Evolutionary conservation across 139 green algal genomes (phyloP).

Genomic region (Tetradesmus lagerheimii): DNA sequence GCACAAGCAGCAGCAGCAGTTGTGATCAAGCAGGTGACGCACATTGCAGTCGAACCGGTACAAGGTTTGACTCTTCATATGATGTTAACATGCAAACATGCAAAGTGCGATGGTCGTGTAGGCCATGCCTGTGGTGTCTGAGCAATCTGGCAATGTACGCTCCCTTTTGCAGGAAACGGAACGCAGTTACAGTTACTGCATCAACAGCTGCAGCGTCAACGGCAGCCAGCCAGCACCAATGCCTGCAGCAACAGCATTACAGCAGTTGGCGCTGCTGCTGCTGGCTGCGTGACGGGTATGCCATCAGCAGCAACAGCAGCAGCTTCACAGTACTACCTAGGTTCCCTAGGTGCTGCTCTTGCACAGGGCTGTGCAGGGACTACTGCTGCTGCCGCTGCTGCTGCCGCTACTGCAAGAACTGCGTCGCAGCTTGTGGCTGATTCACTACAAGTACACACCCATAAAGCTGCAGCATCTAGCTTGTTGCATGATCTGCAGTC

Average conservation of each 20-base stretch:
- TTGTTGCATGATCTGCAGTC: background rate
- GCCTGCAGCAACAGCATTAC: background rate
- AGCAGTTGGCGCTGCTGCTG: background rate
- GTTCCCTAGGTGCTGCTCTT: background rate
- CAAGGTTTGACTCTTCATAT: too few species aligned
- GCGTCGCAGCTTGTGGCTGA: background rate
- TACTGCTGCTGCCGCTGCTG: background rate
- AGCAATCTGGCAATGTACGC: too few species aligned
- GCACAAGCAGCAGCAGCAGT: background rate
- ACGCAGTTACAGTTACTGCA: background rate
- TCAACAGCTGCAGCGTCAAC: background rate
- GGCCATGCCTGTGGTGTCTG: too few species aligned
- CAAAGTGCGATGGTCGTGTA: too few species aligned
- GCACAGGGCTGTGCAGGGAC: background rate
- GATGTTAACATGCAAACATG: too few species aligned
- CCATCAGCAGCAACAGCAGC: background rate
- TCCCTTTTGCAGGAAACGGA: background rate
- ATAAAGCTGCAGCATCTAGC: background rate
- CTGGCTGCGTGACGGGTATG: background rate
- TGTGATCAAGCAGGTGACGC: background rate
- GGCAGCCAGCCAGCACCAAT: background rate
- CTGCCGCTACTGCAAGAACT: background rate
- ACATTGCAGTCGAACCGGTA: too few species aligned
- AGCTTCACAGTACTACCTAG: conserved; percentile 29
- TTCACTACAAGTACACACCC: background rate